phyloP scores from a whole-genome alignment of 441 rosid species.

The Pelargonium cotyledonis region DNA sequence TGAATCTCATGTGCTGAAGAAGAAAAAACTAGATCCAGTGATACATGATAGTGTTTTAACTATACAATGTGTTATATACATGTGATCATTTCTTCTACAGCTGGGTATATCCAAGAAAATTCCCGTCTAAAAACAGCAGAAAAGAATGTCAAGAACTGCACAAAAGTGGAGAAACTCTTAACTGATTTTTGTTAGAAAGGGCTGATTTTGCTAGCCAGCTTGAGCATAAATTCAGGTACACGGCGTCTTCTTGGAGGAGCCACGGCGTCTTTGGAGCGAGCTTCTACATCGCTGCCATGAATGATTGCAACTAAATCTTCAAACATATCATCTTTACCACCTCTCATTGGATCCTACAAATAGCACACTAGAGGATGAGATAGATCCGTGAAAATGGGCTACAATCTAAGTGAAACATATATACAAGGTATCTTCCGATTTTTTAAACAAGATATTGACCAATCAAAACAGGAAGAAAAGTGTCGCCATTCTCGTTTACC shows the following conservation, averaged over 20 bases:
- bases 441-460: not conserved
- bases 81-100: too few species aligned
- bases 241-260: constrained; percentile 75
- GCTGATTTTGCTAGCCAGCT: constrained; percentile 70
- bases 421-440: not conserved
- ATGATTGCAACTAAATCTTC: constrained; percentile 65
- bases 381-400: too few species aligned
- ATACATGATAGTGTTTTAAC: too few species aligned
- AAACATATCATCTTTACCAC: constrained; percentile 77
- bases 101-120: too few species aligned
- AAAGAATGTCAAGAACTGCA: too few species aligned
- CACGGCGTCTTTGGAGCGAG: constrained; percentile 43
- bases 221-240: constrained; percentile 85
- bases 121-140: too few species aligned
- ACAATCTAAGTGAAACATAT: too few species aligned
- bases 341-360: constrained; percentile 93
- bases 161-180: too few species aligned
- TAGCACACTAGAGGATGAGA: not conserved
- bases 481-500: constrained; percentile 33
- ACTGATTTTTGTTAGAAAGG: constrained; percentile 86
- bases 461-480: not conserved
- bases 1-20: too few species aligned
- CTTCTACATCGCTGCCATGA: constrained; percentile 51
- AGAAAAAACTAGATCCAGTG: too few species aligned
- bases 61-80: too few species aligned